phyloP scores from a whole-genome alignment of 306 rosid genomes.

The Luffa aegyptiaca region DNA sequence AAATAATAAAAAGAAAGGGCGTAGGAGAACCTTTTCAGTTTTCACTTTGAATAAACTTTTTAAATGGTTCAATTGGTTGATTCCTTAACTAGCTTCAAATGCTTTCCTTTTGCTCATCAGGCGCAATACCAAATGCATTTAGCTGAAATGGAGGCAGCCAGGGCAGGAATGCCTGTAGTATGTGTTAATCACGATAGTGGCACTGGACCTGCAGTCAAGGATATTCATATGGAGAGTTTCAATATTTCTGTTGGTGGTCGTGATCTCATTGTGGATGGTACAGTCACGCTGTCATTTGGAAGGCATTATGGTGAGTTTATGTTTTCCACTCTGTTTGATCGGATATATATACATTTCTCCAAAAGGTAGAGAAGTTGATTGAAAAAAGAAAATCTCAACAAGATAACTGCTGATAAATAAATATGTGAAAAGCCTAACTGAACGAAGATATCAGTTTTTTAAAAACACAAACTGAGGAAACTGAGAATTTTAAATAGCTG shows the following conservation, averaged over 20 bases:
- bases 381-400: neutral
- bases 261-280: constrained; percentile 87
- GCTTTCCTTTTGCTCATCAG: constrained; percentile 25
- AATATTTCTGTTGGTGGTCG: constrained; percentile 94
- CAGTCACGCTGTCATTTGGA: constrained; percentile 83
- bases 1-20: neutral
- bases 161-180: constrained; percentile 89
- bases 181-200: constrained; percentile 60
- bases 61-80: neutral
- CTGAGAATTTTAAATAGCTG: neutral
- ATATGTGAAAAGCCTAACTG: neutral
- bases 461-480: neutral
- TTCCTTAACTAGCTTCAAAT: neutral
- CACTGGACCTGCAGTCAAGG: constrained; percentile 72
- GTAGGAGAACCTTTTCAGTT: neutral
- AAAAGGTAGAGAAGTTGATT: neutral
- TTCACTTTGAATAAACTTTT: neutral
- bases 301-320: constrained; percentile 76
- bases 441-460: neutral
- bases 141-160: constrained; percentile 85
- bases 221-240: constrained; percentile 83
- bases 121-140: constrained; percentile 77
- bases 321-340: neutral
- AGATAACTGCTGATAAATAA: neutral
- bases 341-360: neutral